phyloP scores from a whole-genome alignment of 306 rosid genomes.

The Citrullus colocynthis region DNA sequence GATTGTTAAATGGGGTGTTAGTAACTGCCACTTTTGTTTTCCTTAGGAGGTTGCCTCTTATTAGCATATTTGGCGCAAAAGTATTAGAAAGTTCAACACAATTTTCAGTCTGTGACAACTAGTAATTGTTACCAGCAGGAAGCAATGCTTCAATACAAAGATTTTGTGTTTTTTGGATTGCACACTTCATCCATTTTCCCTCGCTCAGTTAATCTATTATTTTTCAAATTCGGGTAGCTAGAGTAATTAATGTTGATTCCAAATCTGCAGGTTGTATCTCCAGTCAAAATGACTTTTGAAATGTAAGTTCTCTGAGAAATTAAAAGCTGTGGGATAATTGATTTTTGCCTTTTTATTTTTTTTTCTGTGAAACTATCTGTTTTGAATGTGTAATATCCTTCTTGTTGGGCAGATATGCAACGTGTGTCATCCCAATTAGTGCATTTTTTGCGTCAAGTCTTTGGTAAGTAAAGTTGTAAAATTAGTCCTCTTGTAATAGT shows the following conservation, averaged over 20 bases:
- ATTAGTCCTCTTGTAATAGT: neutral
- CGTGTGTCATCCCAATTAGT: constrained; percentile 86
- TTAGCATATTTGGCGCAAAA: neutral
- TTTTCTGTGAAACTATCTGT: neutral
- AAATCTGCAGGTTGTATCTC: constrained; percentile 69
- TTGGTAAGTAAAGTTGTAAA: constrained; percentile 44
- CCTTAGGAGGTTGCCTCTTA: neutral
- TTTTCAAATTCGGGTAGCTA: neutral
- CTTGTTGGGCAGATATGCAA: constrained; percentile 63
- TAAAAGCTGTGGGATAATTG: neutral
- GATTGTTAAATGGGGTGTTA: neutral
- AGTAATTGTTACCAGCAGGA: neutral
- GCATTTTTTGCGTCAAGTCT: constrained; percentile 97
- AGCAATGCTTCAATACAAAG: neutral
- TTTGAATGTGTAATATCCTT: neutral
- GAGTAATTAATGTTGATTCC: constrained; percentile 6
- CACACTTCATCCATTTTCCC: neutral
- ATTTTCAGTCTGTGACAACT: neutral
- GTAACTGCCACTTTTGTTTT: neutral
- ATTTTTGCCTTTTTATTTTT: neutral
- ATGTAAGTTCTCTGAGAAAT: constrained; percentile 42
- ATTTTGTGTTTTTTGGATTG: neutral
- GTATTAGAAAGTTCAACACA: neutral
- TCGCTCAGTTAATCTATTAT: neutral
- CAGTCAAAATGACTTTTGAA: constrained; percentile 88